These are phyloP conservation scores for Fusarium sp. DNA, from an alignment of 2,329 filamentous ascomycete genomes.

Conservation along the genomic window DNA sequence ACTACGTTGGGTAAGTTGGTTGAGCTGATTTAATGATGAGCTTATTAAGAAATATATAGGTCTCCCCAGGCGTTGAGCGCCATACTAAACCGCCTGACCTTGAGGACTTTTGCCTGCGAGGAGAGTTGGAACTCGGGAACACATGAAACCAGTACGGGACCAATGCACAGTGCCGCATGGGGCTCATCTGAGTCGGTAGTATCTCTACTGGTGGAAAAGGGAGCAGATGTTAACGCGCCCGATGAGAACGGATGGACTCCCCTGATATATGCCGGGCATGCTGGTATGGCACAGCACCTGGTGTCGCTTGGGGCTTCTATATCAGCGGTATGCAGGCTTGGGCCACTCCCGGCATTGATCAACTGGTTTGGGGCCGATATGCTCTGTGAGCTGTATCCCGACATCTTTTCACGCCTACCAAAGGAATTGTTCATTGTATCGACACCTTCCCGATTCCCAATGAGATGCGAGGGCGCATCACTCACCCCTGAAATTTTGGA, in stretches of 20 bases:
- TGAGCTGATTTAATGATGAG: no score
- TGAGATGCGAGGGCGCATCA: fast-evolving
- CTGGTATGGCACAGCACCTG: not conserved
- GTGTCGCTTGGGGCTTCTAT: not conserved
- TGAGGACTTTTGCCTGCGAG: fast-evolving
- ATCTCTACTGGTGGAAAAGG: not conserved
- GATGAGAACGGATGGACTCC: slow-evolving; percentile 9
- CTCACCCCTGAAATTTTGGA: not conserved
- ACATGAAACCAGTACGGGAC: not conserved
- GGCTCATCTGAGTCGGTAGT: not conserved
- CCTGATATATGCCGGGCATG: not conserved
- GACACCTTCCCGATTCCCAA: not conserved
- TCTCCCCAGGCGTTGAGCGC: not conserved
- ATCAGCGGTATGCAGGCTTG: not conserved
- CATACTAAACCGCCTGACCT: not conserved
- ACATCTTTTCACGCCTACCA: not conserved
- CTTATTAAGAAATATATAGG: not conserved
- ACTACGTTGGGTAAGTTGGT: not conserved
- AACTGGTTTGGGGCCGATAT: not conserved
- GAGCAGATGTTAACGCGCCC: not conserved
- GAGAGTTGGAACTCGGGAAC: not conserved
- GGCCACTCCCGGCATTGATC: not conserved
- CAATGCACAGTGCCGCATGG: slow-evolving; percentile 3
- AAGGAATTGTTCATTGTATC: not conserved
- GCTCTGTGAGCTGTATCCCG: not conserved